These are phyloP conservation scores for Kingdonia uniflora DNA, from an alignment of 164 flowering plant species.

Conservation along the genomic window DNA sequence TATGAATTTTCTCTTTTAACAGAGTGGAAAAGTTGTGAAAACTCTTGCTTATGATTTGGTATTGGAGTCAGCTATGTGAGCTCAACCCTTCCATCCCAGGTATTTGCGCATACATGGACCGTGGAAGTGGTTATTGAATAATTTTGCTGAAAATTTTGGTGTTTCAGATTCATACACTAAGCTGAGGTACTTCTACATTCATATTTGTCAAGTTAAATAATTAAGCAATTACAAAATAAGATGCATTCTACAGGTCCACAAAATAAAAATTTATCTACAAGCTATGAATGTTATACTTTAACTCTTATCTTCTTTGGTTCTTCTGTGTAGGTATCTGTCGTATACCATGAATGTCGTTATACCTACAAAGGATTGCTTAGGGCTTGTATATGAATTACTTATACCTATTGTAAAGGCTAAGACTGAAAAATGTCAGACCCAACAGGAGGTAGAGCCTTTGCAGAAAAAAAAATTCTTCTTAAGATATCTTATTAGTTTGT, in stretches of 20 bases:
- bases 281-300: too few relatives aligned
- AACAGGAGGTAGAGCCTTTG: conserved; percentile 75
- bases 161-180: too few relatives aligned
- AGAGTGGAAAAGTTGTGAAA: conserved; percentile 77
- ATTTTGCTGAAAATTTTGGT: conserved; percentile 87
- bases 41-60: conserved; percentile 86
- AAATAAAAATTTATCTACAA: too few relatives aligned
- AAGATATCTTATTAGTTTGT: too few relatives aligned
- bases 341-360: too few relatives aligned
- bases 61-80: too few relatives aligned
- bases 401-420: conserved; percentile 60
- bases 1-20: conserved; percentile 5
- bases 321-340: conserved; percentile 46
- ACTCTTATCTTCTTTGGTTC: too few relatives aligned
- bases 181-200: too few relatives aligned
- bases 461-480: too few relatives aligned
- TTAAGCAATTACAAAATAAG: too few relatives aligned
- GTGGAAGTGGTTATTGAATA: conserved; percentile 82
- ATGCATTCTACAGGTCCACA: too few relatives aligned
- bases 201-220: too few relatives aligned
- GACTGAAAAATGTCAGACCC: conserved; percentile 50
- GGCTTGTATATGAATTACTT: conserved; percentile 71
- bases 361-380: conserved; percentile 79
- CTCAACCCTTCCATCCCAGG: conserved; percentile 56
- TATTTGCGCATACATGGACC: conserved; percentile 56